Conservation (phyloP, 192 early-diverging fungal species). For the Physocladia obscura region DNA sequence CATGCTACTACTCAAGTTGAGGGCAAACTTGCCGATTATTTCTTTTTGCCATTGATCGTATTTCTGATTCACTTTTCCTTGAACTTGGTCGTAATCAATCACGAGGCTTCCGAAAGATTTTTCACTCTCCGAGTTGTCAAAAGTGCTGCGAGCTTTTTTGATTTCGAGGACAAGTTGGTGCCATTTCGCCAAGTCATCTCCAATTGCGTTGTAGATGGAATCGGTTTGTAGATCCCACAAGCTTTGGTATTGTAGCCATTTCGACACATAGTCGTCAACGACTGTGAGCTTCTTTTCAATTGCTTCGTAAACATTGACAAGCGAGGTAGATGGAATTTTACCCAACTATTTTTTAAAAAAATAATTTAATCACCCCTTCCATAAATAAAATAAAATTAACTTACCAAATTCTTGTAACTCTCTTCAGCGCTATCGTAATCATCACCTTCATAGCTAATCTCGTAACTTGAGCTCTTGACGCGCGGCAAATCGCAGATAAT, state of each 20-base stretch:
- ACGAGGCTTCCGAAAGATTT: slow-evolving; percentile 84
- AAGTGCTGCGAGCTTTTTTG: slow-evolving; percentile 88
- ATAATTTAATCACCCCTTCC: background rate
- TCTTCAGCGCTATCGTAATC: slow-evolving; percentile 47
- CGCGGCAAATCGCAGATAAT: slow-evolving; percentile 81
- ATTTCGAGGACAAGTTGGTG: slow-evolving; percentile 92
- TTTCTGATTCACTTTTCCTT: slow-evolving; percentile 94
- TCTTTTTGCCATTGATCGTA: slow-evolving; percentile 99
- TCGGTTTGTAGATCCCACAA: slow-evolving; percentile 95
- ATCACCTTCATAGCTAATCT: slow-evolving; percentile 56
- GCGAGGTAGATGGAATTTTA: slow-evolving; percentile 63
- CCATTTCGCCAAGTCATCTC: slow-evolving; percentile 88
- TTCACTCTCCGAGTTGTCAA: slow-evolving; percentile 92
- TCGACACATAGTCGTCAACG: slow-evolving; percentile 80
- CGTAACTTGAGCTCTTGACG: slow-evolving; percentile 88
- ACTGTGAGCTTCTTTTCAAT: slow-evolving; percentile 77
- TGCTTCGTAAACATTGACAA: slow-evolving; percentile 77
- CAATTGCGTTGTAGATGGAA: slow-evolving; percentile 77
- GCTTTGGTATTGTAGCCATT: slow-evolving; percentile 97
- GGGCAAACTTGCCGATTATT: slow-evolving; percentile 87
- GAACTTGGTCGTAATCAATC: slow-evolving; percentile 97
- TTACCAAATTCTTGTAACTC: slow-evolving; percentile 66
- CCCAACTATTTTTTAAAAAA: slow-evolving; percentile 48
- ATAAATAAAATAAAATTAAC: slow-evolving; percentile 15
- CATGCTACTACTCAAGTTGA: slow-evolving; percentile 77